These are phyloP conservation scores for Neospora caninum DNA, from an alignment of 169 alveolate genomes.

Conservation along the genomic window DNA sequence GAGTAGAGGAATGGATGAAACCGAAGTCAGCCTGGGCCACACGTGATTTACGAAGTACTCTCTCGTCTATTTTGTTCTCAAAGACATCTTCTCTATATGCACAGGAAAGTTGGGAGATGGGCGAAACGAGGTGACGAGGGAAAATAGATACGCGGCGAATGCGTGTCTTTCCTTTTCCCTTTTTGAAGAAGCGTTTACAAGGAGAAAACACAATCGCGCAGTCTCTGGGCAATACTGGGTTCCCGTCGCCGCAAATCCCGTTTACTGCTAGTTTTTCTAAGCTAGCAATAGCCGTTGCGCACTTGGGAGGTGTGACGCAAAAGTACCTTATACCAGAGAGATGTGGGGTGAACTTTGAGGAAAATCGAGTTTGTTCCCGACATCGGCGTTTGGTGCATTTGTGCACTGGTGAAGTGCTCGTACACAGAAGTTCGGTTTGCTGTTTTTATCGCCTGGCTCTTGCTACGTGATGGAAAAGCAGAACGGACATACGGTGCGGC, in stretches of 20 bases:
- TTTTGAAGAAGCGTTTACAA: not conserved
- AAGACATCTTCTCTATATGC: not conserved
- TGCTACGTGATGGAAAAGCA: no score
- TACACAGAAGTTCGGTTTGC: not conserved
- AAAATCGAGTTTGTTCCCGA: not conserved
- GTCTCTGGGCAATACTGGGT: not conserved
- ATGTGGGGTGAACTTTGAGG: not conserved
- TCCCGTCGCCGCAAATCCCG: not conserved
- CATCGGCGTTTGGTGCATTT: not conserved
- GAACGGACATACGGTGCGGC: not conserved
- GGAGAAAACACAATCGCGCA: not conserved
- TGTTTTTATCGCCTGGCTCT: not conserved
- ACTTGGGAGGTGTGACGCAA: no score
- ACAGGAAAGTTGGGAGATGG: not conserved
- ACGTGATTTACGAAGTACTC: not conserved
- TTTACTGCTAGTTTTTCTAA: not conserved
- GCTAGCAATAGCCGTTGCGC: not conserved
- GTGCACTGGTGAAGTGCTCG: no score
- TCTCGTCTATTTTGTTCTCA: not conserved
- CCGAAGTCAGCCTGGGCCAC: not conserved
- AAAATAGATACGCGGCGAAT: not conserved
- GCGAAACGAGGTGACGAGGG: not conserved
- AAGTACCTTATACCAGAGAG: no score
- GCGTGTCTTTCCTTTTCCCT: not conserved
- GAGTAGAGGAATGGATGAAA: constrained; percentile 58